phyloP scores from a whole-genome alignment of 768 basidiomycete species.

The Collybia sp. region DNA sequence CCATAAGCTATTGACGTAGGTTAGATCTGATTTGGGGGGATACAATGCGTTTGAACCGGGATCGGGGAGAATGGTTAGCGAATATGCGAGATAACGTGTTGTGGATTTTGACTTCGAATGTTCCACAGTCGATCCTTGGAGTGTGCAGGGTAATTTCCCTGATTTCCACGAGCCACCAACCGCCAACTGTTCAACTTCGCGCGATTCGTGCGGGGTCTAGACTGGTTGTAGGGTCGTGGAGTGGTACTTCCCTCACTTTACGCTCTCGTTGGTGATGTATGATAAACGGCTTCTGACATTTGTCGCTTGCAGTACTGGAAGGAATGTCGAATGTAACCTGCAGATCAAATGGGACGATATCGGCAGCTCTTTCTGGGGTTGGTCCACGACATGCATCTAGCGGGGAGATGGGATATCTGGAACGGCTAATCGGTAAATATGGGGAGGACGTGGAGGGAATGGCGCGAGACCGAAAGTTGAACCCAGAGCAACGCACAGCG shows the following conservation, averaged over 20 bases:
- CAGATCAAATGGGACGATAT: conserved; percentile 27
- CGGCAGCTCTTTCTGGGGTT: conserved; percentile 31
- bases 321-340: conserved; percentile 41
- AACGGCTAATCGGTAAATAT: conserved; percentile 61
- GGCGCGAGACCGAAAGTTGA: conserved; percentile 32
- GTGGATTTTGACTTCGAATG: neutral
- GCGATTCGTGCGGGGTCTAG: conserved; percentile 21
- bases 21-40: neutral
- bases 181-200: conserved; percentile 9
- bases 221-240: neutral
- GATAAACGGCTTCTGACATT: conserved; percentile 11
- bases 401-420: conserved; percentile 66
- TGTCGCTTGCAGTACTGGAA: conserved; percentile 52
- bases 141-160: conserved; percentile 1
- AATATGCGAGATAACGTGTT: no score
- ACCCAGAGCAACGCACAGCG: conserved; percentile 4
- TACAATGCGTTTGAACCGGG: no score
- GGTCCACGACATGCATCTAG: conserved; percentile 60
- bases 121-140: neutral
- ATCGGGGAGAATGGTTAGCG: no score
- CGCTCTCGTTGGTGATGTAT: no score
- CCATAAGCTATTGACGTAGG: conserved; percentile 1
- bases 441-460: conserved; percentile 70
- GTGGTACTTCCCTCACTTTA: conserved; percentile 7
- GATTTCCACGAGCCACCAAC: neutral